phyloP scores from a whole-genome alignment of 495 filamentous ascomycete species.

The Peziza echinospora region DNA sequence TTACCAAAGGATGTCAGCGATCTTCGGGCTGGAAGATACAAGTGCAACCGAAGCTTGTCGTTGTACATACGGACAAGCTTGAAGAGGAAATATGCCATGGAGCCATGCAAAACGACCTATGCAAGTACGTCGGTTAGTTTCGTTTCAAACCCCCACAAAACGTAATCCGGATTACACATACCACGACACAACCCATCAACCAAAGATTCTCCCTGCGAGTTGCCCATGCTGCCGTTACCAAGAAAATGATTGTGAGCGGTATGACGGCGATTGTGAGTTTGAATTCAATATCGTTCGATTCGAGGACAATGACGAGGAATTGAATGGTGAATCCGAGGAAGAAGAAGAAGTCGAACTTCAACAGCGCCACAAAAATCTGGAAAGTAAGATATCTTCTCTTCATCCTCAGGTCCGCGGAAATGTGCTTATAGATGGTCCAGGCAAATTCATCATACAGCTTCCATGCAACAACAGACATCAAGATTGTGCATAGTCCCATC shows the following conservation, averaged over 20 bases:
- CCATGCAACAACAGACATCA: slow-evolving; percentile 60
- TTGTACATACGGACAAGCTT: slow-evolving; percentile 92
- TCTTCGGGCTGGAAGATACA: slow-evolving; percentile 52
- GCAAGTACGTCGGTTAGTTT: slow-evolving; percentile 3
- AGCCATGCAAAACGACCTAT: slow-evolving; percentile 63
- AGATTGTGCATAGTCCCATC: slow-evolving; percentile 49
- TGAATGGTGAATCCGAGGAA: slow-evolving; percentile 97
- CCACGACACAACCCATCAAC: slow-evolving; percentile 57
- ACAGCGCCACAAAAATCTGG: slow-evolving; percentile 91
- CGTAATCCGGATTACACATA: slow-evolving; percentile 1
- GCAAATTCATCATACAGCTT: slow-evolving; percentile 97
- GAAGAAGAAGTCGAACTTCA: slow-evolving; percentile 99
- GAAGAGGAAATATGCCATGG: slow-evolving; percentile 90
- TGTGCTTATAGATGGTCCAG: slow-evolving; percentile 98
- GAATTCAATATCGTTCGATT: slow-evolving; percentile 49
- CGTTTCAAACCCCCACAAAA: not conserved
- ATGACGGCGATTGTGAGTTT: slow-evolving; percentile 72
- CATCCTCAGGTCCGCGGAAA: slow-evolving; percentile 89
- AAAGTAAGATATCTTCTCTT: slow-evolving; percentile 90
- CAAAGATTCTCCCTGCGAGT: slow-evolving; percentile 58
- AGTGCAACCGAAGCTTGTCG: slow-evolving; percentile 20
- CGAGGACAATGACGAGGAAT: slow-evolving; percentile 76
- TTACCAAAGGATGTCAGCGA: slow-evolving; percentile 61
- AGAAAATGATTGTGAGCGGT: slow-evolving; percentile 70
- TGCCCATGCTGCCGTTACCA: slow-evolving; percentile 63